Base-by-base conservation (phyloP, 108 stramenopile species). In the Skeletonema marinoi region DNA sequence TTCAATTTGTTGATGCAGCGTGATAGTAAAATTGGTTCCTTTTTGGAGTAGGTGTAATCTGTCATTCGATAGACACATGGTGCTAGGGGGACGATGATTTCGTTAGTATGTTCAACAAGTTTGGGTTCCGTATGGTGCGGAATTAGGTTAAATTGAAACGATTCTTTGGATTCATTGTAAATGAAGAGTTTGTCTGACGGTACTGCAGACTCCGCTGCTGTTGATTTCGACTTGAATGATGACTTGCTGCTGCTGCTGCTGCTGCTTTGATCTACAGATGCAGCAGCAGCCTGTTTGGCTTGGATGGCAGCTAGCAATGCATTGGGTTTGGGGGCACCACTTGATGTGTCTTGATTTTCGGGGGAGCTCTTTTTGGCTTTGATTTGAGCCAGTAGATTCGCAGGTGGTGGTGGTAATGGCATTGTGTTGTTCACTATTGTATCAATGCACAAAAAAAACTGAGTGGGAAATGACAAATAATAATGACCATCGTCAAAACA, bases 11-110 rank as follows among this genome's bases (percentile, higher is more conserved):
- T 63, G 3, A 89, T 25, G 61, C 86, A 87, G 8, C 86, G 71
- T 3, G 64, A 31, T 25, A 87, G 6, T 11, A 46, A 19, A 8
- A 89, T 68, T 1, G 81, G 83, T 71, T 87, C 78, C 51, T 81
- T 76, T 56, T 89, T 89, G 67, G 78, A 68, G 39, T 85, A 73
- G 13, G 89, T 89, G 44, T 86, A 86, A 64, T 89, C 89, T 7
- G 85, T 83, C 78, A 87, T 82, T 5, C 89, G 86, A 44, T 89
- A 89, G 25, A 85, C 85, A 61, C 86, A 87, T 10, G 89, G 89
- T 17, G 89, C 84, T 42, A 89, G 65, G 2, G 89, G 89, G 16
- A 89, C 80, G 42, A 86, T 31, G 3, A 77, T 56, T 12, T 60
- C 46, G 3, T 50, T 38, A 14, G 76, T 85, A n/a, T 66, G 63